Conservation (phyloP, 2,329 filamentous ascomycete genomes). For the Botrytis sinoallii region DNA sequence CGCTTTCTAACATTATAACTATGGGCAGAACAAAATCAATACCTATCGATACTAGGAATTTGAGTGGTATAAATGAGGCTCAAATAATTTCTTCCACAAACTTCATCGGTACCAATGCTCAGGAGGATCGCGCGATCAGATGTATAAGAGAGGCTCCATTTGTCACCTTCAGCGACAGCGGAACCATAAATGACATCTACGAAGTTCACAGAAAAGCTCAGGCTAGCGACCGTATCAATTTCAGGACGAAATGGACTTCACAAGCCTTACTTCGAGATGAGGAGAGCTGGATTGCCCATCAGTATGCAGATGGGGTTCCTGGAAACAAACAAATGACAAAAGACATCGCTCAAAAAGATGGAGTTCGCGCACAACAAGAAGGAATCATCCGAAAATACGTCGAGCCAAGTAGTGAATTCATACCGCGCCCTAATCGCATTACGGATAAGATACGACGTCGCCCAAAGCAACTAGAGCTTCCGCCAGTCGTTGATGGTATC, state of each 20-base stretch:
- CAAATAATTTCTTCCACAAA: neutral
- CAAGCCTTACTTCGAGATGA: neutral
- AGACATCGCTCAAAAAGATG: neutral
- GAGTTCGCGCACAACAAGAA: neutral
- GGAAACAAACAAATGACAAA: neutral
- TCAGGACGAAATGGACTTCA: conserved; percentile 2
- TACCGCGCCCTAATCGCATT: neutral
- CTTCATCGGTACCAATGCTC: no score
- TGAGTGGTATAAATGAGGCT: neutral
- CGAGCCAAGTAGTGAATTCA: neutral
- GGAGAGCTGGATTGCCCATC: neutral
- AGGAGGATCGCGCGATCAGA: neutral
- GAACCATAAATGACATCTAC: neutral
- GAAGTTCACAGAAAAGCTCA: neutral
- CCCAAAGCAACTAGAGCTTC: neutral
- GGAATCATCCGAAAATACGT: neutral
- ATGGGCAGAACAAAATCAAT: neutral
- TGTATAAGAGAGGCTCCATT: neutral
- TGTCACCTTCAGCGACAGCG: neutral
- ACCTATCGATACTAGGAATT: neutral
- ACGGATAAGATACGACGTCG: neutral
- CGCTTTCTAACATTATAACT: neutral
- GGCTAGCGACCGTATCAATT: neutral
- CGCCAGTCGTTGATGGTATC: neutral
- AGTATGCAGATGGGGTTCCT: neutral